Conservation (phyloP, 768 basidiomycete genomes). For the Pisolithus tinctorius region DNA sequence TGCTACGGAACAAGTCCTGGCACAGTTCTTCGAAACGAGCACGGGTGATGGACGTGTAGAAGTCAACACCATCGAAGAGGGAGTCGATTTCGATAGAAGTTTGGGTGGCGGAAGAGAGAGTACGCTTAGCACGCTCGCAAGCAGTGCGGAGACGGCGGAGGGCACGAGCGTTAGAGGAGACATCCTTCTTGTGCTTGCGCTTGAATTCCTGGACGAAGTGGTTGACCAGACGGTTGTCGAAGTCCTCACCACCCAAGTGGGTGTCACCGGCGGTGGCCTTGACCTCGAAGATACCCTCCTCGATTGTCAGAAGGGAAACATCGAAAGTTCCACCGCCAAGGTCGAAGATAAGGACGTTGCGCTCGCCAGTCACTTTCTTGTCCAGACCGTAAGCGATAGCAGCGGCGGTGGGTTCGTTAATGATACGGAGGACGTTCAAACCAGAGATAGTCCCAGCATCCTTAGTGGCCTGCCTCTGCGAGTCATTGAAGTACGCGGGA, state of each 20-base stretch:
- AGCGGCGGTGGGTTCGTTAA: slow-evolving; percentile 98
- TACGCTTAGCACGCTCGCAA: slow-evolving; percentile 98
- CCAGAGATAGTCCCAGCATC: slow-evolving; percentile 94
- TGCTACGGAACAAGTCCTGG: slow-evolving; percentile 90
- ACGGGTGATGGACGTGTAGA: slow-evolving; percentile 97
- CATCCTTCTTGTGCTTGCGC: slow-evolving; percentile 95
- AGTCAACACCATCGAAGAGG: slow-evolving; percentile 95
- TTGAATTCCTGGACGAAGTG: slow-evolving; percentile 97
- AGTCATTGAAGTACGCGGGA: slow-evolving; percentile 99
- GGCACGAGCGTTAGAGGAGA: slow-evolving; percentile 89
- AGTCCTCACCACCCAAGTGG: slow-evolving; percentile 97
- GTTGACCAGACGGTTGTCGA: slow-evolving; percentile 96
- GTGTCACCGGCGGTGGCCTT: slow-evolving; percentile 98
- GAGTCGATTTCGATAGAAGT: slow-evolving; percentile 98
- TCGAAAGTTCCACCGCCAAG: slow-evolving; percentile 98
- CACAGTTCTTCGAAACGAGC: slow-evolving; percentile 96
- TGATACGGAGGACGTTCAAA: slow-evolving; percentile 94
- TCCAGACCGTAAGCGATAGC: slow-evolving; percentile 99
- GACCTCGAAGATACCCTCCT: slow-evolving; percentile 97
- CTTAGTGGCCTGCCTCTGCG: slow-evolving; percentile 97
- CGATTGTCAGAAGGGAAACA: slow-evolving; percentile 93
- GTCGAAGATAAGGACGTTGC: slow-evolving; percentile 97
- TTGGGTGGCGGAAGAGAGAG: slow-evolving; percentile 93
- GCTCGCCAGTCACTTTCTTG: slow-evolving; percentile 85
- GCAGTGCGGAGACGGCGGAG: slow-evolving; percentile 96